Conservation (phyloP, 352 stramenopile genomes). For the Pythium scleroteichum region DNA sequence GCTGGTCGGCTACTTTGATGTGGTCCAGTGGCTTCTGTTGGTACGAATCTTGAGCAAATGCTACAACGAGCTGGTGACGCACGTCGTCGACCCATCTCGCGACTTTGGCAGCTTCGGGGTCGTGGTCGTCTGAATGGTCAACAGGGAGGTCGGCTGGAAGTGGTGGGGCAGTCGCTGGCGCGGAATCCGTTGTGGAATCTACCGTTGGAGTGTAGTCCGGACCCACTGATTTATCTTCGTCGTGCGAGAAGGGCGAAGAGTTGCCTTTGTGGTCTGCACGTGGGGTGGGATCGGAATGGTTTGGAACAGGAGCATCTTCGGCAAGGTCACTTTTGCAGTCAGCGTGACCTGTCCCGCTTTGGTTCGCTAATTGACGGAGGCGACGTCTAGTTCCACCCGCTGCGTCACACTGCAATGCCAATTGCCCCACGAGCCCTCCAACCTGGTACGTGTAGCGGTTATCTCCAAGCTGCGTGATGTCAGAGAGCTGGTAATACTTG, state of each 20-base stretch:
- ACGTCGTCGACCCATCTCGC: conserved; percentile 20
- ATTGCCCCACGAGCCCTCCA: conserved; percentile 23
- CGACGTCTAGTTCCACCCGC: conserved; percentile 5
- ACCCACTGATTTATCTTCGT: too few relatives aligned
- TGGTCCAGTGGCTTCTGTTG: conserved; percentile 1
- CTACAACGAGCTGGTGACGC: conserved; percentile 9
- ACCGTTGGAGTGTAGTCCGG: too few relatives aligned
- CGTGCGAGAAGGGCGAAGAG: too few relatives aligned
- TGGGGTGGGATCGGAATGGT: neutral
- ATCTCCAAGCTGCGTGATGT: conserved; percentile 25
- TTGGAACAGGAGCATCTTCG: neutral
- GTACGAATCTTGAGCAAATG: neutral
- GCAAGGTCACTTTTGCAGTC: conserved; percentile 16
- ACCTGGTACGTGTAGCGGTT: conserved; percentile 29
- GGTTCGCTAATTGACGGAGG: neutral
- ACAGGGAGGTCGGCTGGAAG: too few relatives aligned
- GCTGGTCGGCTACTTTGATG: conserved; percentile 16
- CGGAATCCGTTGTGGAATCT: too few relatives aligned
- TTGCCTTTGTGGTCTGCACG: too few relatives aligned
- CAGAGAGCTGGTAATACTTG: conserved; percentile 27
- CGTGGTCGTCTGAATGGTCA: conserved; percentile 17
- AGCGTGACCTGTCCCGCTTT: neutral
- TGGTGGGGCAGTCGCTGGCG: too few relatives aligned
- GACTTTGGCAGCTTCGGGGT: conserved; percentile 13
- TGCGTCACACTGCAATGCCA: conserved; percentile 18